Conservation (phyloP, 1,284 basidiomycete species). For the Apiotrichum akiyoshidainum region DNA sequence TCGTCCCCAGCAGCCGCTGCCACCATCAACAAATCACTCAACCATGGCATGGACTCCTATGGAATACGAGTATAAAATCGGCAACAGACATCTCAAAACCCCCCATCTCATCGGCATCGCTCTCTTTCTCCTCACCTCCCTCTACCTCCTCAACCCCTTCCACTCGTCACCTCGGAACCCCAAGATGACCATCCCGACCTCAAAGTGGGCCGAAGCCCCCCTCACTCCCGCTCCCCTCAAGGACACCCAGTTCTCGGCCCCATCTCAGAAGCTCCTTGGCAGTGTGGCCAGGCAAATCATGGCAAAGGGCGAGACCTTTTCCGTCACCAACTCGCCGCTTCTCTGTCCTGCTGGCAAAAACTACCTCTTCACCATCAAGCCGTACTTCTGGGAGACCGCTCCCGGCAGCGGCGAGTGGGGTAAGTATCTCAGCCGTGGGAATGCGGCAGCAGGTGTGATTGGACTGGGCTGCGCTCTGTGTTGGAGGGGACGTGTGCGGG, state of each 20-base stretch:
- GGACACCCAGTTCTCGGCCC: neutral
- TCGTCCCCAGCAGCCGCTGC: too few species aligned
- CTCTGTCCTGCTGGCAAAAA: conserved; percentile 27
- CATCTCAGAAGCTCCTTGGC: conserved; percentile 14
- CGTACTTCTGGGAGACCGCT: conserved; percentile 34
- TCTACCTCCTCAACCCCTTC: neutral
- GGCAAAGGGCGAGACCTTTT: conserved; percentile 19
- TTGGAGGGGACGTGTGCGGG: too few species aligned
- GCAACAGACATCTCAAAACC: neutral
- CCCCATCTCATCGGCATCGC: neutral
- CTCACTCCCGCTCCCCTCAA: conserved; percentile 9
- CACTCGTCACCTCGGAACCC: neutral
- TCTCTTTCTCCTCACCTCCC: neutral
- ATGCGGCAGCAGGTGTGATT: neutral
- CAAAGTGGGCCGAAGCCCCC: conserved; percentile 25
- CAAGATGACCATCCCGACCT: conserved; percentile 3
- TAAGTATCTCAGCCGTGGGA: conserved; percentile 9
- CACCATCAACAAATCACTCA: too few species aligned
- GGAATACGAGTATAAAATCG: neutral
- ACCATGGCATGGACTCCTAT: neutral
- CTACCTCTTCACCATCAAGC: conserved; percentile 34
- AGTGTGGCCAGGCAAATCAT: conserved; percentile 13
- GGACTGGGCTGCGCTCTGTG: too few species aligned
- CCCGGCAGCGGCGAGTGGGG: conserved; percentile 28
- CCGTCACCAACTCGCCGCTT: conserved; percentile 28